phyloP scores from a whole-genome alignment of 257 asterid species.

The Jasminum sambac region DNA sequence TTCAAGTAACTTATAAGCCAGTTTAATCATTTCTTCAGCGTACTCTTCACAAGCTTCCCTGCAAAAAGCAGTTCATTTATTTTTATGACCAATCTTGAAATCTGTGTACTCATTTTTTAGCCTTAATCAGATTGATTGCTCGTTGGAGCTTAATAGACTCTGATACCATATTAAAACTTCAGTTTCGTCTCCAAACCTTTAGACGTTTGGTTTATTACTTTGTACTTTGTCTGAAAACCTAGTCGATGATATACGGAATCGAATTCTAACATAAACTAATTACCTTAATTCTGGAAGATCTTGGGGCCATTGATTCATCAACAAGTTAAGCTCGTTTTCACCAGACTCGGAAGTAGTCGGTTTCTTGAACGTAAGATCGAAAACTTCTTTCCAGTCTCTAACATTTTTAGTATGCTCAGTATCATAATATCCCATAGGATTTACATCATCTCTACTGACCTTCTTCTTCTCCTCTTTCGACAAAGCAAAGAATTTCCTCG shows the following conservation, averaged over 20 bases:
- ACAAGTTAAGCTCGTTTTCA: conserved; percentile 39
- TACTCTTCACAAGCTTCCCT: conserved; percentile 63
- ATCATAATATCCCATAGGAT: conserved; percentile 61
- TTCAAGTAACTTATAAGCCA: conserved; percentile 48
- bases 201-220: too few relatives aligned
- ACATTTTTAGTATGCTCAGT: conserved; percentile 65
- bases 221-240: too few relatives aligned
- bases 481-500: conserved; percentile 52
- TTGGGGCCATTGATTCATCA: conserved; percentile 54
- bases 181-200: too few relatives aligned
- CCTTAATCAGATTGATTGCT: too few relatives aligned
- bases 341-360: conserved; percentile 47
- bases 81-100: too few relatives aligned
- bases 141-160: too few relatives aligned
- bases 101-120: too few relatives aligned
- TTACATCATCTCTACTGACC: conserved; percentile 45
- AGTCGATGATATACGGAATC: too few relatives aligned
- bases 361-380: conserved; percentile 51
- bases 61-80: neutral
- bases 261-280: neutral
- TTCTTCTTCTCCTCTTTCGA: conserved; percentile 59
- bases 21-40: conserved; percentile 48
- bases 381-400: conserved; percentile 80
- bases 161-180: too few relatives aligned
- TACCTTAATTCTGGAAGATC: conserved; percentile 53